These are phyloP conservation scores for Venturia pyrina DNA, from an alignment of 2,329 filamentous ascomycete species.

Conservation along the genomic window DNA sequence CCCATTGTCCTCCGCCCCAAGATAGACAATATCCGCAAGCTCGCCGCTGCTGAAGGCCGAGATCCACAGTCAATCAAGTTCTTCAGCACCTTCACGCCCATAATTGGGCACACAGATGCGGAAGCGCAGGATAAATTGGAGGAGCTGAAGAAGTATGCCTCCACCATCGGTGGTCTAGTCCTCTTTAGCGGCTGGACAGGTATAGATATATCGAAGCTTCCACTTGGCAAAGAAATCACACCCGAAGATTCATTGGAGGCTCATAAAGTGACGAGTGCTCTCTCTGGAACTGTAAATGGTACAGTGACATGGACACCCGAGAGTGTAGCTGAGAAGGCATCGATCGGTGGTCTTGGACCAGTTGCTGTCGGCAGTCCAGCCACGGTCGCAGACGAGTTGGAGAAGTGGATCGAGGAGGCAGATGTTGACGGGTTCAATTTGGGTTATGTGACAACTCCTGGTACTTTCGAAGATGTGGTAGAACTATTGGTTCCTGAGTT, in stretches of 20 bases:
- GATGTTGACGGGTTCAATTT: conserved; percentile 3
- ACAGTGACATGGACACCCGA: conserved; percentile 18
- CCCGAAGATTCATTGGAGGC: conserved; percentile 19
- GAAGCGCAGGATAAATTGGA: conserved; percentile 45
- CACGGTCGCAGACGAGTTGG: conserved; percentile 5
- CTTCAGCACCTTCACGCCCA: conserved; percentile 27
- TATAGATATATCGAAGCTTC: conserved; percentile 49
- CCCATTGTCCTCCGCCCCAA: conserved; percentile 40
- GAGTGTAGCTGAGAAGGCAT: conserved; percentile 22
- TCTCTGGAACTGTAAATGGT: conserved; percentile 17
- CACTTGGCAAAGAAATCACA: conserved; percentile 44
- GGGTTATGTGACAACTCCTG: neutral
- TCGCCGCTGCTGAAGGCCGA: conserved; percentile 41
- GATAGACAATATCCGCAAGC: conserved; percentile 42
- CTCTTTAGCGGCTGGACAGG: conserved; percentile 50
- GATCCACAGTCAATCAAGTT: conserved; percentile 49
- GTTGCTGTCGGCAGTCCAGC: conserved; percentile 29
- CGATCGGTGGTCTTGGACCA: conserved; percentile 19
- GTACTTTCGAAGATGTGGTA: conserved; percentile 42
- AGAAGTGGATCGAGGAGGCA: conserved; percentile 5
- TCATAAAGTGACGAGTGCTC: conserved; percentile 21
- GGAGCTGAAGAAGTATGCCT: conserved; percentile 43
- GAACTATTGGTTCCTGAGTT: conserved; percentile 53
- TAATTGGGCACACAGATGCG: conserved; percentile 26
- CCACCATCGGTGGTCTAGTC: conserved; percentile 44